Percentiles rank a stretch among this genome's conserved stretches.
Evolutionary conservation across 495 filamentous ascomycete species (phyloP).

Genomic region (Aspergillus indologenus): DNA sequence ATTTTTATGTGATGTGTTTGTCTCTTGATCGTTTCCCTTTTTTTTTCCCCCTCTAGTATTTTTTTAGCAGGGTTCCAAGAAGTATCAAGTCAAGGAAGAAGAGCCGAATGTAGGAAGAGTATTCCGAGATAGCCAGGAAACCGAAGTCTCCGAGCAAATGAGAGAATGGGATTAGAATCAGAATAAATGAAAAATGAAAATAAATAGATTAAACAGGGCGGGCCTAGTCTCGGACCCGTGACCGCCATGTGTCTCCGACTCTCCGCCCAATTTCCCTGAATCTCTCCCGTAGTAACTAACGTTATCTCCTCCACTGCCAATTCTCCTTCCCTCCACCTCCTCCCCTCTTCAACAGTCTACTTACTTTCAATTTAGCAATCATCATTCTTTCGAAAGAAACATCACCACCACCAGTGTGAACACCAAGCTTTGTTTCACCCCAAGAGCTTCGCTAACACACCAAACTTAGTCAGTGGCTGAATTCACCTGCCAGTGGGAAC

Average conservation of each 20-base stretch:
- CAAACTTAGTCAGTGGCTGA: constrained; percentile 4
- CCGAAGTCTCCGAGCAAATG: background rate
- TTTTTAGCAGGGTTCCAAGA: too few species aligned
- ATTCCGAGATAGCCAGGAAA: background rate
- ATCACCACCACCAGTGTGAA: background rate
- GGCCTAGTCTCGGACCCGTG: constrained; percentile 11
- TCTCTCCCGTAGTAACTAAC: background rate
- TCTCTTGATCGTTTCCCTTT: too few species aligned
- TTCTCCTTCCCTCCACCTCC: background rate
- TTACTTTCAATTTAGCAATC: background rate
- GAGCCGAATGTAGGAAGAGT: background rate
- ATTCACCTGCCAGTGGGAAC: background rate
- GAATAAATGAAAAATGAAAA: constrained; percentile 9
- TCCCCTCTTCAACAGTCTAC: background rate
- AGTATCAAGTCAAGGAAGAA: background rate
- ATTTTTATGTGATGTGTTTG: too few species aligned
- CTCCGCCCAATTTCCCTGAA: constrained; percentile 4
- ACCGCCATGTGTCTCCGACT: constrained; percentile 15
- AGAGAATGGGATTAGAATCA: background rate
- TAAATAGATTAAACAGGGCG: constrained; percentile 3
- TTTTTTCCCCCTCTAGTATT: too few species aligned
- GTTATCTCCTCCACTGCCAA: too few species aligned
- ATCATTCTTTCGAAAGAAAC: background rate
- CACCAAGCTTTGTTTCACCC: constrained; percentile 8
- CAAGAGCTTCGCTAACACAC: background rate